These are phyloP conservation scores for Crassisporium funariophilum DNA, from an alignment of 768 basidiomycete species.

Conservation along the genomic window DNA sequence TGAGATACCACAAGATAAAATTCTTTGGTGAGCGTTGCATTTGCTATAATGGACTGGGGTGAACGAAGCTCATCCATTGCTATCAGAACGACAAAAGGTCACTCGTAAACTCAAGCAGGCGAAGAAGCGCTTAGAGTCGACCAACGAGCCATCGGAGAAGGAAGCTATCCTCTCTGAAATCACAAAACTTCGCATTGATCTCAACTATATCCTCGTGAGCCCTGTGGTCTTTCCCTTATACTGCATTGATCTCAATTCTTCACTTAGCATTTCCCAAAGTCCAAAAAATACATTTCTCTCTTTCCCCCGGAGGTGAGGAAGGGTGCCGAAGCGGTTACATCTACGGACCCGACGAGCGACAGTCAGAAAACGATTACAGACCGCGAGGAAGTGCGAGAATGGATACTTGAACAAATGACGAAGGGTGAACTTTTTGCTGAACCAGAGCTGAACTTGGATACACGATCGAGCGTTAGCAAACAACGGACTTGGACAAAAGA, in stretches of 20 bases:
- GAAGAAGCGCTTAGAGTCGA: constrained; percentile 52
- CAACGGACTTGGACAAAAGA: constrained; percentile 14
- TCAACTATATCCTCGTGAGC: constrained; percentile 82
- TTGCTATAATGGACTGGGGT: neutral
- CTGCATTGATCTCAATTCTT: neutral
- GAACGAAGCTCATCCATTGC: neutral
- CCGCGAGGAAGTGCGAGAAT: constrained; percentile 58
- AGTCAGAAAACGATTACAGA: constrained; percentile 45
- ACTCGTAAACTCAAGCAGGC: constrained; percentile 71
- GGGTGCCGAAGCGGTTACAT: constrained; percentile 25
- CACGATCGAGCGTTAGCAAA: constrained; percentile 13
- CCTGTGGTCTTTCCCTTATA: neutral
- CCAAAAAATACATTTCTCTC: constrained; percentile 86
- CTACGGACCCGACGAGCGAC: constrained; percentile 25
- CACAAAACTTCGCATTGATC: constrained; percentile 72
- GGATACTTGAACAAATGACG: constrained; percentile 64
- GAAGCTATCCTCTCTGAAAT: constrained; percentile 50
- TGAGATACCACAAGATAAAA: constrained; percentile 86
- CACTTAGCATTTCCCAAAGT: constrained; percentile 79
- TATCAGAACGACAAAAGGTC: constrained; percentile 84
- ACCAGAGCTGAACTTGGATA: constrained; percentile 52
- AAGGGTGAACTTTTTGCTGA: constrained; percentile 56
- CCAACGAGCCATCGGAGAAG: constrained; percentile 35
- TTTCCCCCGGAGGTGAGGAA: constrained; percentile 72
- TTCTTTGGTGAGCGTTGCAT: constrained; percentile 77